Evolutionary conservation across 257 asterid species (phyloP).

Genomic region (Solanum bulbocastanum): DNA sequence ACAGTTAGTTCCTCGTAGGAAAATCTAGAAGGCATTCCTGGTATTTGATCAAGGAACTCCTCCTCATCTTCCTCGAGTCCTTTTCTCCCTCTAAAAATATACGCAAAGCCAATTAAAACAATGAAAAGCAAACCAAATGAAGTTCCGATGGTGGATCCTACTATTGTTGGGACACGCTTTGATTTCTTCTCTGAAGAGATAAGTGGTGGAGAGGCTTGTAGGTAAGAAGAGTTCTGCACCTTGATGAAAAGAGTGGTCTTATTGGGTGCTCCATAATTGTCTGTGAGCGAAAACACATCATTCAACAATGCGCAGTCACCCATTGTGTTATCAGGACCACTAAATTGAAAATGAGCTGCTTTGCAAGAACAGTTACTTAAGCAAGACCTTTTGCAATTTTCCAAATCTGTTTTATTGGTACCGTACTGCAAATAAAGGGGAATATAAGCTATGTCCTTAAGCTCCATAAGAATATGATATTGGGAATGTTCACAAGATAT

Average conservation of each 20-base stretch:
- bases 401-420: neutral
- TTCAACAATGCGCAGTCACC: neutral
- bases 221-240: neutral
- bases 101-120: neutral
- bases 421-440: neutral
- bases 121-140: neutral
- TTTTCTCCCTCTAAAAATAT: neutral
- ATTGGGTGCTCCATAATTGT: neutral
- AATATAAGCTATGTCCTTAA: neutral
- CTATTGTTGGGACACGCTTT: neutral
- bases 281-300: slow-evolving; percentile 2
- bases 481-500: slow-evolving; percentile 4
- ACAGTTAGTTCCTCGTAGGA: slow-evolving; percentile 1
- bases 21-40: slow-evolving; percentile 17
- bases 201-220: neutral
- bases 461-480: slow-evolving; percentile 1
- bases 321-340: neutral
- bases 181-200: neutral
- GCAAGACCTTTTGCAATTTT: slow-evolving; percentile 10
- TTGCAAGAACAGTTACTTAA: slow-evolving; percentile 12
- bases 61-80: neutral
- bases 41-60: slow-evolving; percentile 1
- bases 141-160: neutral
- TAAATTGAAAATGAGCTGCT: slow-evolving; percentile 6
- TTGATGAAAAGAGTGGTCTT: neutral